Evolutionary conservation across 192 early-diverging fungal species (phyloP), one percentile per base, ranked within the genome.

Genomic region (Spizellomyces punctatus): DNA sequence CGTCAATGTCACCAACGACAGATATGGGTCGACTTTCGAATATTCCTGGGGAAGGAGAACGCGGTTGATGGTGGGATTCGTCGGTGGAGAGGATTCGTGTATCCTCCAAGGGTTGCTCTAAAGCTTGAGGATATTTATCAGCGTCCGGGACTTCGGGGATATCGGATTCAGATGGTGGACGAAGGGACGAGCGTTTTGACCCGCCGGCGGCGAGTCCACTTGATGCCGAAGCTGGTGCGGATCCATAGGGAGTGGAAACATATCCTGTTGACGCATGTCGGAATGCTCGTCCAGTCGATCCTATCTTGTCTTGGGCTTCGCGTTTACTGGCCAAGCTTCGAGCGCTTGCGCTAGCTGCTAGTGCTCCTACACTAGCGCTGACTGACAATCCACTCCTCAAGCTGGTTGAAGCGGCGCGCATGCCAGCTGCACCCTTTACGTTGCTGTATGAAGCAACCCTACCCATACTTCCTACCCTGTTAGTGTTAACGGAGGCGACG

Each of bases 21-120:
- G 77, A 78, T 58, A 71, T 67, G 44, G 66, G 66, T 0, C 69
- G 66, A 14, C 58, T 62, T 10, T 72, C 62, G 46, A 72, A 72
- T 21, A 63, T 63, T 36, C 5, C 22, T 22, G 54, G 22, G n/a
- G 54, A 56, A n/a, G 54, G 54, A n/a, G 54, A 56, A n/a, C n/a
- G 54, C 7, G 54, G 54, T 7, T 56, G 54, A 6, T 19, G 6
- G n/a, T 19, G 6, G n/a, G 54, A 56, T 7, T 56, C 54, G 27
- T 36, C 27, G 27, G 0, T 36, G 27, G 27, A 36, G 27, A 36
- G 27, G 27, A 36, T 36, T 36, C 3, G 27, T 36, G 27, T 36
- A 36, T 36, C 27, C 27, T 36, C 27, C 27, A 36, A 36, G 27
- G 27, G 27, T 3, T 36, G 27, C 27, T 36, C 27, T 0, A 36